phyloP scores from a whole-genome alignment of 495 filamentous ascomycete genomes.

The Podospora australis region DNA sequence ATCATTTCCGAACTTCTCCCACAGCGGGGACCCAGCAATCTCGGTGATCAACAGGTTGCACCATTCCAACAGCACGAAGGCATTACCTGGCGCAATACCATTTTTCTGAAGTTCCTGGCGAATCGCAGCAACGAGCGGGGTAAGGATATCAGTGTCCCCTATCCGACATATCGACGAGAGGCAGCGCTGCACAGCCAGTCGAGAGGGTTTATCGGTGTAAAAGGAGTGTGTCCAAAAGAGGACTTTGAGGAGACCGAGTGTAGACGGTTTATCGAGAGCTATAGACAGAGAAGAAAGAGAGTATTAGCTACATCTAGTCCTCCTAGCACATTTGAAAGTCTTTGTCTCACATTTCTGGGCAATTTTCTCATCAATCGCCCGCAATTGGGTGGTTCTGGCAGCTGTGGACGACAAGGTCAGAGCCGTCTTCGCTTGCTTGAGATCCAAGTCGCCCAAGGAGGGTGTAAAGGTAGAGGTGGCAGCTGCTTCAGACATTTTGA shows the following conservation, averaged over 20 bases:
- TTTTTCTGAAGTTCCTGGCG: slow-evolving; percentile 63
- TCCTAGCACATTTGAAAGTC: not conserved
- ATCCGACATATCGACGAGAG: slow-evolving; percentile 56
- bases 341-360: slow-evolving; percentile 36
- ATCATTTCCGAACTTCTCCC: slow-evolving; percentile 61
- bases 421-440: slow-evolving; percentile 27
- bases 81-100: slow-evolving; percentile 67
- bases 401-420: slow-evolving; percentile 46
- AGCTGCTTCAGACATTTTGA: slow-evolving; percentile 42
- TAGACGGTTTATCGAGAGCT: slow-evolving; percentile 35
- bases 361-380: slow-evolving; percentile 41
- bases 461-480: slow-evolving; percentile 23
- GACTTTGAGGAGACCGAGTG: slow-evolving; percentile 50
- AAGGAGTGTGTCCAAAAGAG: slow-evolving; percentile 81
- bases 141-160: slow-evolving; percentile 47
- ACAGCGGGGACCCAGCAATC: slow-evolving; percentile 44
- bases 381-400: slow-evolving; percentile 36
- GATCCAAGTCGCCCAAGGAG: slow-evolving; percentile 30
- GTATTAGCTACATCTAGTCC: not conserved
- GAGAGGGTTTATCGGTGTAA: slow-evolving; percentile 79
- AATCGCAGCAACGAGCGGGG: slow-evolving; percentile 52
- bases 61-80: slow-evolving; percentile 90
- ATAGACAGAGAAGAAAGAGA: not conserved
- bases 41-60: slow-evolving; percentile 66
- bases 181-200: slow-evolving; percentile 72